Conservation (phyloP, 2,329 filamentous ascomycete species). For the Podosphaera fusca region DNA sequence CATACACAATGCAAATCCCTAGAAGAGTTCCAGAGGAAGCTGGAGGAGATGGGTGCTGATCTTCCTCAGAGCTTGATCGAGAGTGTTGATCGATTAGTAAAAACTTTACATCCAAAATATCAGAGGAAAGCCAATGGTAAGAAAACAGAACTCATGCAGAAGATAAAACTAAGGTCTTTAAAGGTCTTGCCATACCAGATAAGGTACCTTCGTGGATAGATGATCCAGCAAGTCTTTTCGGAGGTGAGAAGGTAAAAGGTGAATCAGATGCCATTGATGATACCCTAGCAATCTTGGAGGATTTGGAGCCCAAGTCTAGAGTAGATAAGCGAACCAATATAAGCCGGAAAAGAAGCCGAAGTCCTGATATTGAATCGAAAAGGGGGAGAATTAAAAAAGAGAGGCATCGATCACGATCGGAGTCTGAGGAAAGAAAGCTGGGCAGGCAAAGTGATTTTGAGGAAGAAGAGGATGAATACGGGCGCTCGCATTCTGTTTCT, state of each 20-base stretch:
- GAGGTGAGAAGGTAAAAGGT: slow-evolving; percentile 17
- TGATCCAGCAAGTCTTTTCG: slow-evolving; percentile 19
- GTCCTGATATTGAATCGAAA: slow-evolving; percentile 21
- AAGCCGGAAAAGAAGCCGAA: slow-evolving; percentile 29
- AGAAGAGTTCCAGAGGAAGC: slow-evolving; percentile 49
- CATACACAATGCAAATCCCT: slow-evolving; percentile 51
- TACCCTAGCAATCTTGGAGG: slow-evolving; percentile 78
- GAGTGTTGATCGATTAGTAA: slow-evolving; percentile 71
- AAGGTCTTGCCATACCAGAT: slow-evolving; percentile 70
- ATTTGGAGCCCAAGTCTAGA: slow-evolving; percentile 44
- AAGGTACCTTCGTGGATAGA: slow-evolving; percentile 34
- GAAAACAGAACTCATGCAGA: slow-evolving; percentile 26
- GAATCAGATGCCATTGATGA: slow-evolving; percentile 60
- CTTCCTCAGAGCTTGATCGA: slow-evolving; percentile 74
- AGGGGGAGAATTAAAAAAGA: slow-evolving; percentile 18
- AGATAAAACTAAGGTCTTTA: slow-evolving; percentile 73
- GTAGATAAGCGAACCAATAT: slow-evolving; percentile 15
- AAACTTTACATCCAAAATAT: slow-evolving; percentile 78
- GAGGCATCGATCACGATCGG: slow-evolving; percentile 27
- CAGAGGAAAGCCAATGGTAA: slow-evolving; percentile 28
- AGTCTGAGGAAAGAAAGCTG: slow-evolving; percentile 22
- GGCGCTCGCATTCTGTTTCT: slow-evolving; percentile 23
- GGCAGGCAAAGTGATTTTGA: slow-evolving; percentile 25
- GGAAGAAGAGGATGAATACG: slow-evolving; percentile 33
- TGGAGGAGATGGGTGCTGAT: slow-evolving; percentile 55